Base-by-base conservation (phyloP, 192 early-diverging fungal genomes). In the Funneliformis geosporum region DNA sequence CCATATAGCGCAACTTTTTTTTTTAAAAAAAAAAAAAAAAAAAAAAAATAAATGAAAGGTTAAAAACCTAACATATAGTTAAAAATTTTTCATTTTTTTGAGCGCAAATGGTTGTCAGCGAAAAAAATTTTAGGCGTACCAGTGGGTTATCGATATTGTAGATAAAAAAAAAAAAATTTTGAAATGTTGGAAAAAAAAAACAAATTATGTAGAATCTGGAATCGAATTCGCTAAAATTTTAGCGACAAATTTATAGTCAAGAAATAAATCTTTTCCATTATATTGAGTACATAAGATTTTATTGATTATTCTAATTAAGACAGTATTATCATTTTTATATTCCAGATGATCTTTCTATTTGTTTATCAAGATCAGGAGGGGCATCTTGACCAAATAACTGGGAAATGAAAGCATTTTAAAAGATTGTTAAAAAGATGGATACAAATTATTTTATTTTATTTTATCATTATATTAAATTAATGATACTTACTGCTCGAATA, bases 401-500 rank as follows among this genome's bases (percentile, higher is more conserved):
- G 44, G 62, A 47, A 33, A 75, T 33, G 2, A 18, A 11, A 40
- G n/a, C 38, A 23, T 39, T 60, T 25, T 47, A 21, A 55, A 0
- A 68, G 16, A 21, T 33, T 0, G 33, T 33, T 33, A 33, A 33
- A 33, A 75, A 39, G 44, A 25, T 39, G 14, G 46, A 2, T 39
- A 38, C 21, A 67, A 6, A 23, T 25, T 16, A 38, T n/a, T 6
- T 21, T 8, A 44, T 68, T 10, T 42, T 33, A 33, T 33, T 33
- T 33, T 33, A 33, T 33, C 33, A 33, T 33, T 33, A 27, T 46
- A 28, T 12, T 55, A 38, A 59, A 1, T 60, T 14, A n/a, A 40
- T 44, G 25, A 40, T 60, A 60, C 80, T 76, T 87, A 91, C 89
- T 59, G 80, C 83, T 43, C 84, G 72, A 28, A 93, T 89, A 71